Evolutionary conservation across 768 basidiomycete genomes (phyloP).

Genomic region (Mycena pura): DNA sequence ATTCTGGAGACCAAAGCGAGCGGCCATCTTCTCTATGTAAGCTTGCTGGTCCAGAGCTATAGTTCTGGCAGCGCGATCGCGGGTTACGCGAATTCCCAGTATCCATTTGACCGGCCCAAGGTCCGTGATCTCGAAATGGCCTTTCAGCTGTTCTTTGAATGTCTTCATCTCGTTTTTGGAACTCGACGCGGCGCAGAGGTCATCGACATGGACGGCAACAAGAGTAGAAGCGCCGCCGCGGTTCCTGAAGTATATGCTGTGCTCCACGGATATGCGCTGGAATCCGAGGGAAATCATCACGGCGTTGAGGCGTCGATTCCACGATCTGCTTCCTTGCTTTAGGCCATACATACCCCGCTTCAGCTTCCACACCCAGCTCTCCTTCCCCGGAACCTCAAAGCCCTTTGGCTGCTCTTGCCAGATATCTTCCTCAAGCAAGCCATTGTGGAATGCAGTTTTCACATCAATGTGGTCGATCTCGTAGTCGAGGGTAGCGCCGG

Average conservation of each 20-base stretch:
- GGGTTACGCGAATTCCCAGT: slow-evolving; percentile 31
- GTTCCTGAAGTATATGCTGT: slow-evolving; percentile 24
- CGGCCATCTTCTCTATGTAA: not conserved
- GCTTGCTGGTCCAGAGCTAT: not conserved
- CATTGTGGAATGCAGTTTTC: not conserved
- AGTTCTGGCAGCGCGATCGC: not conserved
- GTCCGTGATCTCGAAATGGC: slow-evolving; percentile 28
- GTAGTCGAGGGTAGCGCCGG: not conserved
- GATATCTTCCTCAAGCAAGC: not conserved
- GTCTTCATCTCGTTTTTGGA: not conserved
- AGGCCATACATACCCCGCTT: not conserved
- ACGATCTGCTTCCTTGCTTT: not conserved
- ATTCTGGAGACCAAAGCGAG: not conserved
- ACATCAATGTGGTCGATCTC: not conserved
- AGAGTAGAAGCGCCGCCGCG: not conserved
- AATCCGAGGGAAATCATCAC: slow-evolving; percentile 21
- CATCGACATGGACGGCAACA: slow-evolving; percentile 36
- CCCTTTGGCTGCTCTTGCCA: not conserved
- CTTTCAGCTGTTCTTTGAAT: slow-evolving; percentile 10
- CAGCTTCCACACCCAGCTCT: not conserved
- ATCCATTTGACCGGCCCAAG: slow-evolving; percentile 31
- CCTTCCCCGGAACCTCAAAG: too few species aligned
- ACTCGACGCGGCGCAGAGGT: slow-evolving; percentile 26
- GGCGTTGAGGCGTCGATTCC: slow-evolving; percentile 1
- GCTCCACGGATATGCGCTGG: slow-evolving; percentile 17